These are phyloP conservation scores for Beauveria sp. DNA, from an alignment of 2,329 filamentous ascomycete genomes.

Conservation along the genomic window DNA sequence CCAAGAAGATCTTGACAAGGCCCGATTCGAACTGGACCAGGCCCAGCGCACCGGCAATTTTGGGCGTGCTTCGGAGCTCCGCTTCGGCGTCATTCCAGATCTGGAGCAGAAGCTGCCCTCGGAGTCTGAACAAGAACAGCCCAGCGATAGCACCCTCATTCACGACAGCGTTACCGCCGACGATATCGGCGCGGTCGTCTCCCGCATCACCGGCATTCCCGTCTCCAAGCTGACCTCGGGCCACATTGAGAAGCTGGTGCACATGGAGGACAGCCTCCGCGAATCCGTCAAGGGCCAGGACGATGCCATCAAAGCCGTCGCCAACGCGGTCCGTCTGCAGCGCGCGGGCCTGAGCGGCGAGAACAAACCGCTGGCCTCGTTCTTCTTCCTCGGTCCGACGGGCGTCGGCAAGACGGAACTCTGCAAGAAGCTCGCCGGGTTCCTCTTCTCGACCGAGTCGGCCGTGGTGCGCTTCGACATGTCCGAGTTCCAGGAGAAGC, in stretches of 20 bases:
- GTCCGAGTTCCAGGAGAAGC: slow-evolving; percentile 96
- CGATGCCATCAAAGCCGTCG: slow-evolving; percentile 82
- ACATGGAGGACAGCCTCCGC: slow-evolving; percentile 87
- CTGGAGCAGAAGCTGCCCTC: slow-evolving; percentile 73
- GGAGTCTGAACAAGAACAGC: slow-evolving; percentile 48
- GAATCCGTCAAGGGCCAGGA: slow-evolving; percentile 87
- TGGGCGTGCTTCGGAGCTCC: slow-evolving; percentile 78
- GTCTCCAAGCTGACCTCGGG: slow-evolving; percentile 87
- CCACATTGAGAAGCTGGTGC: slow-evolving; percentile 87
- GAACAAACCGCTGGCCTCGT: slow-evolving; percentile 83
- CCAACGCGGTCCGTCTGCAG: slow-evolving; percentile 89
- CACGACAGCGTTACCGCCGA: slow-evolving; percentile 94
- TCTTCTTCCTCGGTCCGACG: slow-evolving; percentile 96
- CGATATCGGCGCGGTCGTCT: slow-evolving; percentile 89
- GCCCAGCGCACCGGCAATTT: slow-evolving; percentile 86
- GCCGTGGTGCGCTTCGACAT: slow-evolving; percentile 95
- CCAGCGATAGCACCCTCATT: slow-evolving; percentile 53
- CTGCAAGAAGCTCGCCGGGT: slow-evolving; percentile 89
- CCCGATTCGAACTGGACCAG: slow-evolving; percentile 75
- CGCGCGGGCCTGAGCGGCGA: slow-evolving; percentile 86
- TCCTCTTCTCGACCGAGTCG: slow-evolving; percentile 85
- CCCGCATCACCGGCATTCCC: slow-evolving; percentile 84
- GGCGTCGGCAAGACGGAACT: slow-evolving; percentile 96
- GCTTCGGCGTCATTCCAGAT: slow-evolving; percentile 78
- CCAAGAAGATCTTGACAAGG: slow-evolving; percentile 82